Evolutionary conservation across 805 yeast genomes (phyloP).

Genomic region (Nakazawaea anatomiae): DNA sequence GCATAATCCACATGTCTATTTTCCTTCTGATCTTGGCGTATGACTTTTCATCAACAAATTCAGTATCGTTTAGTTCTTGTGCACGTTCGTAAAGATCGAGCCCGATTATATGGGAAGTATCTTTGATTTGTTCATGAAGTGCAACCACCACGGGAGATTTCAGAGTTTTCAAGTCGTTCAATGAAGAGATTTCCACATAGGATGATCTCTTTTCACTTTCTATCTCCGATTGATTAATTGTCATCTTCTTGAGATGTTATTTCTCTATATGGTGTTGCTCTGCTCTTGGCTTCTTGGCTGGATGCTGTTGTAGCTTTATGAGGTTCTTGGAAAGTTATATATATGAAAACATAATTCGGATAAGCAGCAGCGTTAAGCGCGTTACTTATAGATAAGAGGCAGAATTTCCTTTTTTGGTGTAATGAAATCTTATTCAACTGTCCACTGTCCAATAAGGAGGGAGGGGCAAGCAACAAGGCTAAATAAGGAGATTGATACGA

Average conservation of each 20-base stretch:
- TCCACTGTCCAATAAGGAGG: too few species aligned
- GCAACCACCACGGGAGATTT: slow-evolving; percentile 1
- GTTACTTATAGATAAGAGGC: too few species aligned
- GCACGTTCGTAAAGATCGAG: slow-evolving; percentile 37
- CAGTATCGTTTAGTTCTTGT: slow-evolving; percentile 35
- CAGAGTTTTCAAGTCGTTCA: not conserved
- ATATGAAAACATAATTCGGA: too few species aligned
- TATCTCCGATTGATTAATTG: not conserved
- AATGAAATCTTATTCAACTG: too few species aligned
- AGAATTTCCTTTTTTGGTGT: too few species aligned
- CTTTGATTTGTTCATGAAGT: slow-evolving; percentile 8
- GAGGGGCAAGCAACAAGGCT: too few species aligned
- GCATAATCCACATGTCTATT: slow-evolving; percentile 44
- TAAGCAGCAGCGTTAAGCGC: too few species aligned
- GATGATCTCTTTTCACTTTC: not conserved
- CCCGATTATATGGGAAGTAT: slow-evolving; percentile 9
- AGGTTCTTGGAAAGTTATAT: too few species aligned
- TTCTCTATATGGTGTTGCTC: too few species aligned
- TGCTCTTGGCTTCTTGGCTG: not conserved
- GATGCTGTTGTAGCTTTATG: too few species aligned
- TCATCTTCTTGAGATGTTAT: not conserved
- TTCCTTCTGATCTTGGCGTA: slow-evolving; percentile 39
- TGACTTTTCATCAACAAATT: slow-evolving; percentile 32
- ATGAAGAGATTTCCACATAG: not conserved
- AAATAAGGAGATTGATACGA: too few species aligned